Conservation (phyloP, 2,329 filamentous ascomycete genomes). For the Botrytis aclada region DNA sequence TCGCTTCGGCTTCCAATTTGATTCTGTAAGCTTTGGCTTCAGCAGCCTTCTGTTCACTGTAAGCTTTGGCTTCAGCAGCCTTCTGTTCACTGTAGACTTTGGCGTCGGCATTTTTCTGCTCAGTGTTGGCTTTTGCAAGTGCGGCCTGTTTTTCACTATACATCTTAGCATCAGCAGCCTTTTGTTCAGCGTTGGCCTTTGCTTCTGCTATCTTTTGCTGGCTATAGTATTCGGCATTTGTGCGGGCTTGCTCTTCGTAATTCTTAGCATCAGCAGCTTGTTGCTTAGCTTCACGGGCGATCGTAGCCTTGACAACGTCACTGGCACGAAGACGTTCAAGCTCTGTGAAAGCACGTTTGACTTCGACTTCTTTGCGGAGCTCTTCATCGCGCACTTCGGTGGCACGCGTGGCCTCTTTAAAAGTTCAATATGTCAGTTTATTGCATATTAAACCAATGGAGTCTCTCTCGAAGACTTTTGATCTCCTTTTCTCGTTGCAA, state of each 20-base stretch:
- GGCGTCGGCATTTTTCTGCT: slow-evolving; percentile 46
- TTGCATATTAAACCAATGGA: neutral
- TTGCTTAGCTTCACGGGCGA: slow-evolving; percentile 64
- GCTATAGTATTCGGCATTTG: slow-evolving; percentile 47
- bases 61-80: slow-evolving; percentile 51
- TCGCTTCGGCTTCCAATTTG: slow-evolving; percentile 43
- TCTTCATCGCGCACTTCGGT: slow-evolving; percentile 77
- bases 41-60: slow-evolving; percentile 49
- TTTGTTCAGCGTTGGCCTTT: slow-evolving; percentile 32
- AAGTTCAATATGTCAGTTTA: neutral
- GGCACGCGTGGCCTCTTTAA: slow-evolving; percentile 59
- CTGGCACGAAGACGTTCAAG: slow-evolving; percentile 74
- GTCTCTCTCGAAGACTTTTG: neutral
- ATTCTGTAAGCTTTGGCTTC: slow-evolving; percentile 50
- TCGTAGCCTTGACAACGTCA: slow-evolving; percentile 75
- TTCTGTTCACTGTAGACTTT: slow-evolving; percentile 43
- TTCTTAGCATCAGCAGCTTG: slow-evolving; percentile 64
- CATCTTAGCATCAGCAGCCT: slow-evolving; percentile 63
- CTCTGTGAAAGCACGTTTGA: slow-evolving; percentile 74
- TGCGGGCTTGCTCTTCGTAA: slow-evolving; percentile 59
- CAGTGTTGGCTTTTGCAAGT: slow-evolving; percentile 37
- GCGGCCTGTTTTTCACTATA: slow-evolving; percentile 53
- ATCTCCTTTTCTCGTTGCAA: neutral
- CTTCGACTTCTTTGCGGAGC: slow-evolving; percentile 73
- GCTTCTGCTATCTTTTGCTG: slow-evolving; percentile 24